Percentiles rank a stretch among this genome's conserved stretches.
Conservation (phyloP, 495 filamentous ascomycete genomes). For the Coniosporium apollinis region DNA sequence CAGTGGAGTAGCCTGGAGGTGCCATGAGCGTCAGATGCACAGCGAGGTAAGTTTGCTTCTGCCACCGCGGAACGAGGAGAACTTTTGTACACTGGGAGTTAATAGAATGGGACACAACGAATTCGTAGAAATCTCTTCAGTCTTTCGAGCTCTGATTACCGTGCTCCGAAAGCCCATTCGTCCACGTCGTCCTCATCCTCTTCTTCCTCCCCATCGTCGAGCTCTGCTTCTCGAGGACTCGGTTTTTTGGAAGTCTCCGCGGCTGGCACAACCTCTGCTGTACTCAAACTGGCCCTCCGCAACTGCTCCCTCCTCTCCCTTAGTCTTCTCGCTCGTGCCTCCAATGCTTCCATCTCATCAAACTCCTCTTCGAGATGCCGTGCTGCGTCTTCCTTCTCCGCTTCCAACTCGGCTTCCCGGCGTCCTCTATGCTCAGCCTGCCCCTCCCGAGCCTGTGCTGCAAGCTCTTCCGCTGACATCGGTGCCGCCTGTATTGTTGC, state of each 20-base stretch:
- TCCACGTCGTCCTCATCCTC: slow-evolving; percentile 50
- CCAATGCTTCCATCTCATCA: slow-evolving; percentile 85
- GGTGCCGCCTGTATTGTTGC: slow-evolving; percentile 56
- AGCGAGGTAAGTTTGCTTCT: no score
- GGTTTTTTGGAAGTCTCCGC: slow-evolving; percentile 13
- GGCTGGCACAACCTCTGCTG: slow-evolving; percentile 18
- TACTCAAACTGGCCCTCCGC: slow-evolving; percentile 32
- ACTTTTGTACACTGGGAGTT: no score
- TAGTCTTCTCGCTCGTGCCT: slow-evolving; percentile 58
- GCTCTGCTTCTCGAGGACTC: slow-evolving; percentile 19
- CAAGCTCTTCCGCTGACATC: slow-evolving; percentile 55
- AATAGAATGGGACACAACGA: no score
- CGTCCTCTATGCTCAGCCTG: slow-evolving; percentile 34
- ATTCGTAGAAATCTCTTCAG: no score
- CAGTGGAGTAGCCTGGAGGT: no score
- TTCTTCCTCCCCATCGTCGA: slow-evolving; percentile 37
- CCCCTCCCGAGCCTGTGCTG: slow-evolving; percentile 43
- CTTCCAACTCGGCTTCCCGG: slow-evolving; percentile 50
- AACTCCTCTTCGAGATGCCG: slow-evolving; percentile 73
- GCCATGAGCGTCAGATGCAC: no score
- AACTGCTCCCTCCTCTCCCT: slow-evolving; percentile 52
- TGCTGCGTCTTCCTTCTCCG: slow-evolving; percentile 73
- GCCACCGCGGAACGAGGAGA: no score
- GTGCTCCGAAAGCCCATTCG: slow-evolving; percentile 45
- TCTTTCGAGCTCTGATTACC: no score